Evolutionary conservation across 2,329 filamentous ascomycete genomes (phyloP).

Genomic region (Fusarium nanum): DNA sequence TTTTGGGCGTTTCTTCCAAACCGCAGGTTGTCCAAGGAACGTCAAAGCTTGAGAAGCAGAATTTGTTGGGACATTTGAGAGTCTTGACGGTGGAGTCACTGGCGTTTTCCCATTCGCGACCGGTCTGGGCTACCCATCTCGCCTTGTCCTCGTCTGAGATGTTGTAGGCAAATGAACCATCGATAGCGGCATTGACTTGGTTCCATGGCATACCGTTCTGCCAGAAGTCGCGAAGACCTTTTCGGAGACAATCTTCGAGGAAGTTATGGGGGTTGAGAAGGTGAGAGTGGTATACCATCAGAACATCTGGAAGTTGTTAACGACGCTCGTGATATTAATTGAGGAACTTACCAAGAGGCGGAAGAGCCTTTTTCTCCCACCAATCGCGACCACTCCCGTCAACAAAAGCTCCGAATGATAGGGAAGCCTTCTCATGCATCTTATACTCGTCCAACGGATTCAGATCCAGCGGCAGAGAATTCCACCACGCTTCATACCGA

Average conservation of each 20-base stretch:
- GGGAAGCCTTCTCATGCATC: constrained; percentile 1
- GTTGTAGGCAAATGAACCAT: constrained; percentile 65
- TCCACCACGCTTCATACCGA: constrained; percentile 72
- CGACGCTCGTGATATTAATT: background rate
- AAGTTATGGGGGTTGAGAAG: constrained; percentile 74
- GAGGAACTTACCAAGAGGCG: constrained; percentile 32
- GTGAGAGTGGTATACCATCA: constrained; percentile 80
- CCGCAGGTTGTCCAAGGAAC: constrained; percentile 67
- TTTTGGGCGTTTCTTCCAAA: constrained; percentile 32
- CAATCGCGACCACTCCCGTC: background rate
- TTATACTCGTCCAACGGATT: constrained; percentile 11
- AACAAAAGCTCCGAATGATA: constrained; percentile 25
- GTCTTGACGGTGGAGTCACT: constrained; percentile 58
- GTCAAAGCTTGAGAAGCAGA: constrained; percentile 49
- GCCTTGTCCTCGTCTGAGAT: constrained; percentile 55
- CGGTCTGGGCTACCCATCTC: constrained; percentile 59
- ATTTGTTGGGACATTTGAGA: constrained; percentile 56
- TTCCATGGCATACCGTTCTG: constrained; percentile 71
- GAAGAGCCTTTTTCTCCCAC: constrained; percentile 36
- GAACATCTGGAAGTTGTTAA: constrained; percentile 61
- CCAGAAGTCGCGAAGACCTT: constrained; percentile 57
- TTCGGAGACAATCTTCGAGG: constrained; percentile 40
- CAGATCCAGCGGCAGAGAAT: constrained; percentile 10
- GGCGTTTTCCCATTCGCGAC: constrained; percentile 65
- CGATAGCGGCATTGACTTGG: constrained; percentile 64